Conservation (phyloP, 78 protist species). For the Bodo saltans region DNA sequence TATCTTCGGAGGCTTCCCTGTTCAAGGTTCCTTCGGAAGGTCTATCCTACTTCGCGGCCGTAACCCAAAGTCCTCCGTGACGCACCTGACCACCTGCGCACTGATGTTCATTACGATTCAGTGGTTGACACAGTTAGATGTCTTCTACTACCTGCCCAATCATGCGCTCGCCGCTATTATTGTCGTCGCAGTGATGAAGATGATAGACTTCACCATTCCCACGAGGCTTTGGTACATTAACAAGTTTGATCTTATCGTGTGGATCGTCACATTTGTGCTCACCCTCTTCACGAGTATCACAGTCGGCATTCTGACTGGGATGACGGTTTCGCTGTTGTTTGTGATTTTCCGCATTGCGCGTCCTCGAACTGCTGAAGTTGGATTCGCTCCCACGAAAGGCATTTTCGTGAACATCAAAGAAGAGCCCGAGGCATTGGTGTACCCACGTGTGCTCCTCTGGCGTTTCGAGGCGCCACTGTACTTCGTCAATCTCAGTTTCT, state of each 20-base stretch:
- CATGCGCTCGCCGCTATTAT: conserved; percentile 24
- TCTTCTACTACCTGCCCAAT: background rate
- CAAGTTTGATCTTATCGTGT: background rate
- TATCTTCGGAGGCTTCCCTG: background rate
- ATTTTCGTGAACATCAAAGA: background rate
- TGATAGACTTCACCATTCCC: background rate
- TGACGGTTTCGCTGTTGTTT: background rate
- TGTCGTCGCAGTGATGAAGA: background rate
- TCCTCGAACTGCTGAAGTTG: background rate
- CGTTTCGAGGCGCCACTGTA: background rate
- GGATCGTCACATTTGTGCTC: background rate
- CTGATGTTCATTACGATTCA: background rate
- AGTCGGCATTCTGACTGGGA: conserved; percentile 1
- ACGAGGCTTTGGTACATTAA: background rate
- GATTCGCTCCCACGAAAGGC: background rate
- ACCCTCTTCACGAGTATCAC: background rate
- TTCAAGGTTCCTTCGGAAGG: background rate
- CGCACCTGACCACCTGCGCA: background rate
- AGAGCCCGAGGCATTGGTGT: background rate
- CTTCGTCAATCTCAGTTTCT: background rate
- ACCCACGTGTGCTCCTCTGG: background rate
- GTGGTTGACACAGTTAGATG: background rate
- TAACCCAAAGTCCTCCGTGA: background rate
- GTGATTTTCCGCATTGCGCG: background rate
- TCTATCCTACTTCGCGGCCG: background rate